A percentile compares a stretch with the other conserved stretches of the same genome.
These are phyloP conservation scores for Aspergillus tubingensis DNA, from an alignment of 2,329 filamentous ascomycete species.

Conservation along the genomic window DNA sequence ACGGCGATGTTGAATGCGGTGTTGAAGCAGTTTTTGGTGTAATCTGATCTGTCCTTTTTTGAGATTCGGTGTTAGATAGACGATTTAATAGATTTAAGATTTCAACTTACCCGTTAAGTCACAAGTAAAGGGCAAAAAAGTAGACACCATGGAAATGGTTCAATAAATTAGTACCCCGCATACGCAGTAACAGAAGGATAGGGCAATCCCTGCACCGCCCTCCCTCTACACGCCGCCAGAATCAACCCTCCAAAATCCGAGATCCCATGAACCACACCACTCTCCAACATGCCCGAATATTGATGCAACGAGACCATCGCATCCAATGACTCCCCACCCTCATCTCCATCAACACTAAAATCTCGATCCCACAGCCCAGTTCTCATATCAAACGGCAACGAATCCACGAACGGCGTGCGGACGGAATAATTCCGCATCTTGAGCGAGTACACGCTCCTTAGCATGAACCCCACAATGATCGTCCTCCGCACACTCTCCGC, in stretches of 20 bases:
- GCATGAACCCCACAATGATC: constrained; percentile 33
- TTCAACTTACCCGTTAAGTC: no score
- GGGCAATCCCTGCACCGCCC: constrained; percentile 12
- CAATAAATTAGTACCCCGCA: not conserved
- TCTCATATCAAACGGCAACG: constrained; percentile 31
- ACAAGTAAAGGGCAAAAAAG: no score
- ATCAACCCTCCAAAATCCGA: constrained; percentile 26
- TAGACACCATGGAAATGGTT: not conserved
- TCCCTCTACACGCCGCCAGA: constrained; percentile 30
- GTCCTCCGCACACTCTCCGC: constrained; percentile 36
- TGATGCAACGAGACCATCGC: constrained; percentile 31
- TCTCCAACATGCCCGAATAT: constrained; percentile 28
- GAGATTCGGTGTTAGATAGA: no score
- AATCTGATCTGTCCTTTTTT: not conserved
- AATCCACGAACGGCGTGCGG: constrained; percentile 32
- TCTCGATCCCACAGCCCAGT: constrained; percentile 30
- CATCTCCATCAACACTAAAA: constrained; percentile 13
- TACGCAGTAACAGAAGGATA: constrained; percentile 18
- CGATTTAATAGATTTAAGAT: no score
- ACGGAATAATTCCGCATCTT: constrained; percentile 27
- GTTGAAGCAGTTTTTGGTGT: constrained; percentile 27
- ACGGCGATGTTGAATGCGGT: constrained; percentile 24
- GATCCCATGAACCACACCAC: constrained; percentile 21
- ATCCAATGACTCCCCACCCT: not conserved
- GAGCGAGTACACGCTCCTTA: constrained; percentile 34